Evolutionary conservation across 371 early-diverging fungal genomes (phyloP).

Genomic region (Mucor sp.): DNA sequence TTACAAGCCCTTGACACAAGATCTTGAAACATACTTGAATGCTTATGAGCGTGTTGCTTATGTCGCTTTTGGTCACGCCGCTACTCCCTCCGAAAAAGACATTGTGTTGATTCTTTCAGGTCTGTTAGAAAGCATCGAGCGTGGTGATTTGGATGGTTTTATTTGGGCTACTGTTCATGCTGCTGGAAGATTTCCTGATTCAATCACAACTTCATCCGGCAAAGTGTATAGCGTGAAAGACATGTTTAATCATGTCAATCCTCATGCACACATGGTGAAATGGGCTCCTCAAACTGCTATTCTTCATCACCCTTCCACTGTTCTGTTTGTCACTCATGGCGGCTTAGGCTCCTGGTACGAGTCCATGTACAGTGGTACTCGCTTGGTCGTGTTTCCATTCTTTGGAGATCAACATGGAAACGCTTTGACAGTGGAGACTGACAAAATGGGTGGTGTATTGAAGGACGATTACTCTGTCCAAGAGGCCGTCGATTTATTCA

Average conservation of each 20-base stretch:
- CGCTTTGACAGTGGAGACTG: constrained; percentile 2
- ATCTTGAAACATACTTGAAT: constrained; percentile 20
- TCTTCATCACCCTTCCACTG: constrained; percentile 35
- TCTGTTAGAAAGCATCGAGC: constrained; percentile 23
- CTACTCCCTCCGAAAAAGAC: constrained; percentile 11
- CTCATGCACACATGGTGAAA: neutral
- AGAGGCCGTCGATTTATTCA: neutral
- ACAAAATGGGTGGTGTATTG: neutral
- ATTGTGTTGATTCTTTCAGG: constrained; percentile 20
- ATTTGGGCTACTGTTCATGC: constrained; percentile 31
- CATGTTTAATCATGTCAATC: neutral
- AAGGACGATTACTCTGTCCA: neutral
- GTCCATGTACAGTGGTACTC: constrained; percentile 32
- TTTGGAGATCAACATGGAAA: constrained; percentile 46
- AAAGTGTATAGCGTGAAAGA: neutral
- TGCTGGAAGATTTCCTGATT: constrained; percentile 10
- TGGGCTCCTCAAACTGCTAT: constrained; percentile 49
- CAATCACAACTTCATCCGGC: constrained; percentile 6
- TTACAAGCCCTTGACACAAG: constrained; percentile 18
- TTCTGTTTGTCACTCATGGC: constrained; percentile 40
- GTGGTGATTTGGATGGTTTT: constrained; percentile 28
- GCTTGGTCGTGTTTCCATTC: constrained; percentile 37
- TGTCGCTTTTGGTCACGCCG: constrained; percentile 44
- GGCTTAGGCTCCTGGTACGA: constrained; percentile 42
- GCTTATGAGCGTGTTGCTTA: constrained; percentile 29